Conservation (phyloP, 371 early-diverging fungal genomes). For the Mucor indicus region DNA sequence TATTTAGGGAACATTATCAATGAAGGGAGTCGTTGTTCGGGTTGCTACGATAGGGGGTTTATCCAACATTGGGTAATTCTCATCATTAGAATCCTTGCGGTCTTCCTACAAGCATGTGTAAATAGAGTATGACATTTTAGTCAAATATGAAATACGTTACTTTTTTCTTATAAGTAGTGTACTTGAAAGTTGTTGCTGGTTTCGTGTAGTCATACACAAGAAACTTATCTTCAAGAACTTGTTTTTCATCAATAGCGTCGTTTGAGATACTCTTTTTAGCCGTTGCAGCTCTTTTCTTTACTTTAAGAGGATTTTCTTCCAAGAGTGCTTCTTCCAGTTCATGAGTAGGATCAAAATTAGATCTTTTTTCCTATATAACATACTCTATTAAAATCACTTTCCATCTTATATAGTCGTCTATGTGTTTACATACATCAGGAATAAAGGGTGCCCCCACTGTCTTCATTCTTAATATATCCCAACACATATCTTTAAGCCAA, state of each 20-base stretch:
- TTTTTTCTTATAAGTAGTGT: neutral
- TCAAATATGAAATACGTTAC: neutral
- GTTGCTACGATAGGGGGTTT: too few relatives aligned
- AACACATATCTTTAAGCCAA: slow-evolving; percentile 58
- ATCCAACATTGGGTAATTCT: slow-evolving; percentile 7
- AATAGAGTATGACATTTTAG: neutral
- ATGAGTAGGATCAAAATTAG: slow-evolving; percentile 94
- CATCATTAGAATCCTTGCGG: slow-evolving; percentile 1
- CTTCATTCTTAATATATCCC: slow-evolving; percentile 56
- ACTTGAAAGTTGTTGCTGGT: slow-evolving; percentile 21
- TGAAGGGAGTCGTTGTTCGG: too few relatives aligned
- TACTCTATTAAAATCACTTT: neutral
- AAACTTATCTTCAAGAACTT: slow-evolving; percentile 65
- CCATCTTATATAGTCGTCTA: neutral
- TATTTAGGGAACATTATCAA: too few relatives aligned
- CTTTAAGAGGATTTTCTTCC: slow-evolving; percentile 45
- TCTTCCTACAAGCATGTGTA: neutral
- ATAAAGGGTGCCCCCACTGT: slow-evolving; percentile 61
- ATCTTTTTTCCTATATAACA: slow-evolving; percentile 49
- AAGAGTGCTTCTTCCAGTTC: slow-evolving; percentile 92
- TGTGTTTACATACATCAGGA: slow-evolving; percentile 62
- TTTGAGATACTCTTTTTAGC: slow-evolving; percentile 4
- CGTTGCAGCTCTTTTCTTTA: neutral
- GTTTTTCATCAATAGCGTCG: slow-evolving; percentile 22
- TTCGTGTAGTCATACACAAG: slow-evolving; percentile 62